These are phyloP conservation scores for Colletotrichum coccodes DNA, from an alignment of 2,329 filamentous ascomycete genomes.

Conservation along the genomic window DNA sequence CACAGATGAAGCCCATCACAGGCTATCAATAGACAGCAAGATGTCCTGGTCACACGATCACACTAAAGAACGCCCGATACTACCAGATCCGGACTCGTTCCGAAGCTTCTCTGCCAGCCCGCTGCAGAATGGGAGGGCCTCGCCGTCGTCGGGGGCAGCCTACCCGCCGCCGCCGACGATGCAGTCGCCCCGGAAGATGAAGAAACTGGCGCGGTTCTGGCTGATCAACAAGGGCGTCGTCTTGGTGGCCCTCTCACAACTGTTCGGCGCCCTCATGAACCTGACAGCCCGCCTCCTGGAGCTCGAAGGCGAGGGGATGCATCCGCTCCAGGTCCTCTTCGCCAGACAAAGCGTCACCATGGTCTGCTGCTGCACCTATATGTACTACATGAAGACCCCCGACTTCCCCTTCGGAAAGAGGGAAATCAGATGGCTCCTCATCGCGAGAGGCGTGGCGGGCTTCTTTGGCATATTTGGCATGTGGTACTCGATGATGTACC, in stretches of 20 bases:
- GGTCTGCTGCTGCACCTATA: conserved; percentile 74
- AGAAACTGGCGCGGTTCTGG: conserved; percentile 58
- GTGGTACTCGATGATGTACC: conserved; percentile 75
- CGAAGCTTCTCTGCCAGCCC: conserved; percentile 54
- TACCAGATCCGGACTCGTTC: conserved; percentile 44
- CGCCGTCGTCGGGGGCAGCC: conserved; percentile 36
- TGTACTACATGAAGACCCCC: conserved; percentile 76
- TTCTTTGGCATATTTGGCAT: conserved; percentile 83
- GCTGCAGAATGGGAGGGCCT: conserved; percentile 39
- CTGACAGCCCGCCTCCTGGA: conserved; percentile 82
- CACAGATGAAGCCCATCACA: conserved; percentile 38
- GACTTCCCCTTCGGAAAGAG: conserved; percentile 76
- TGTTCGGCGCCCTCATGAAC: conserved; percentile 90
- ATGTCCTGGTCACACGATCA: conserved; percentile 35
- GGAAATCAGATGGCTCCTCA: conserved; percentile 74
- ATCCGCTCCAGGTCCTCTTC: conserved; percentile 88
- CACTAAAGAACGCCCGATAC: conserved; percentile 33
- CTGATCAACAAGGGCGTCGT: conserved; percentile 75
- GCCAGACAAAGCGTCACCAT: conserved; percentile 81
- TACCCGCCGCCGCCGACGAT: conserved; percentile 35
- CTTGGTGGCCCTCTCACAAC: conserved; percentile 78
- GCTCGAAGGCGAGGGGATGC: conserved; percentile 75
- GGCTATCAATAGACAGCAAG: conserved; percentile 38
- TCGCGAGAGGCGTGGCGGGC: conserved; percentile 76
- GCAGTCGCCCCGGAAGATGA: conserved; percentile 24